Percentiles rank a stretch among this genome's conserved stretches.
phyloP scores from a whole-genome alignment of 257 asterid genomes.

The Penstemon davidsonii region DNA sequence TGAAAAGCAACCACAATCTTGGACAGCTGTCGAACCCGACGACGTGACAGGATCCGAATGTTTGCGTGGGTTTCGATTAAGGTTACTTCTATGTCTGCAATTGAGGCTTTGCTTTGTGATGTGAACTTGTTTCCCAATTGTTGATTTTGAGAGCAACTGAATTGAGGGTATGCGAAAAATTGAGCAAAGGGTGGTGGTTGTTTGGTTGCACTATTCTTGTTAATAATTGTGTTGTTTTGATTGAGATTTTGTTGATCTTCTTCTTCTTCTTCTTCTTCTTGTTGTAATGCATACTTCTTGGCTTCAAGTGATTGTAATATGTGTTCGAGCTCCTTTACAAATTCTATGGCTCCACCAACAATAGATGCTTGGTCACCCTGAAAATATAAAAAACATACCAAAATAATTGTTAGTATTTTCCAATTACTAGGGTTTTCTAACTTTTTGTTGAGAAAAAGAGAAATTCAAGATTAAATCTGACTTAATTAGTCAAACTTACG shows the following conservation, averaged over 20 bases:
- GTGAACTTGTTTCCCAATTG: slow-evolving; percentile 52
- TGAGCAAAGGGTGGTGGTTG: slow-evolving; percentile 57
- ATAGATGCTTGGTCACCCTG: slow-evolving; percentile 98
- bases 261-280: not conserved
- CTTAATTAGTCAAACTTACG: too few species aligned
- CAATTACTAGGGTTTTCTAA: not conserved
- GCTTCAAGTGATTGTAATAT: slow-evolving; percentile 83
- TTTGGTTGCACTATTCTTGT: not conserved
- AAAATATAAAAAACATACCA: not conserved
- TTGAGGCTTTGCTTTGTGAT: slow-evolving; percentile 63
- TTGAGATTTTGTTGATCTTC: not conserved
- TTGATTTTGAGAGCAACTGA: slow-evolving; percentile 49
- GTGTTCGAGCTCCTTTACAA: slow-evolving; percentile 93
- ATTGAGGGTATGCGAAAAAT: slow-evolving; percentile 77
- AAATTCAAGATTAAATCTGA: too few species aligned
- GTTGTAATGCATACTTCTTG: slow-evolving; percentile 44
- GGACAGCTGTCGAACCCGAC: slow-evolving; percentile 69
- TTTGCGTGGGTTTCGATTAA: slow-evolving; percentile 92
- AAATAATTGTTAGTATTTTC: not conserved
- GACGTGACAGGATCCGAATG: slow-evolving; percentile 67
- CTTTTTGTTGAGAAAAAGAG: not conserved
- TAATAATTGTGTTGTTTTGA: not conserved
- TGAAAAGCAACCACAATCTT: slow-evolving; percentile 72
- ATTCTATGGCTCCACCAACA: slow-evolving; percentile 95
- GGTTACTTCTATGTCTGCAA: slow-evolving; percentile 86